phyloP scores from a whole-genome alignment of 257 asterid genomes.

The Vinca minor region DNA sequence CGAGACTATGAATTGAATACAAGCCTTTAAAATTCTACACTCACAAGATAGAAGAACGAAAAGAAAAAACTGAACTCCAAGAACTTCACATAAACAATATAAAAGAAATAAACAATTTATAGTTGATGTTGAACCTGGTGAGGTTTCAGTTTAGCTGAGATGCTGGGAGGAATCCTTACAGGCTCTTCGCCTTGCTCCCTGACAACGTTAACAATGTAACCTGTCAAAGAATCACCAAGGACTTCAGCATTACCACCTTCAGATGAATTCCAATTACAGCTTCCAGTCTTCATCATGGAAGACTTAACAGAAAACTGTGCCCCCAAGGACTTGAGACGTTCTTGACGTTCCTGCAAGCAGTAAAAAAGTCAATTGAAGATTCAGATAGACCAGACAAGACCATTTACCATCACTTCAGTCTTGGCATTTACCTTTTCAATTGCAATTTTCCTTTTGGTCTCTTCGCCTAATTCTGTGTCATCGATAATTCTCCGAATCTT shows the following conservation, averaged over 20 bases:
- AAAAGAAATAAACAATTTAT: conserved; percentile 10
- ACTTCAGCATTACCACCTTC: conserved; percentile 56
- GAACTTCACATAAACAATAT: too few species aligned
- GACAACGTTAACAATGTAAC: conserved; percentile 82
- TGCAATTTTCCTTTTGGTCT: conserved; percentile 92
- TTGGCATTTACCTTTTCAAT: conserved; percentile 60
- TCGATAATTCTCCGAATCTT: conserved; percentile 90
- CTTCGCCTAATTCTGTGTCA: conserved; percentile 95
- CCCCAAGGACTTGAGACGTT: conserved; percentile 88
- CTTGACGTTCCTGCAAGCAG: conserved; percentile 84
- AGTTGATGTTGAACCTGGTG: conserved; percentile 64
- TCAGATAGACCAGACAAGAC: conserved; percentile 1
- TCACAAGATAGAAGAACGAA: too few species aligned
- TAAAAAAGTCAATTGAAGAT: background rate
- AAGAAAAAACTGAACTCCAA: background rate
- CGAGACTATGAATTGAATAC: background rate
- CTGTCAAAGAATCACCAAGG: conserved; percentile 69
- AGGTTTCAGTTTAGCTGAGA: conserved; percentile 64
- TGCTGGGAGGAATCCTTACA: conserved; percentile 90
- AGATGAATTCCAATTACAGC: conserved; percentile 33
- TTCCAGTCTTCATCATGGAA: conserved; percentile 39
- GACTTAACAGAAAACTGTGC: conserved; percentile 66
- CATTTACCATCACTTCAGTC: background rate
- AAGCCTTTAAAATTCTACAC: background rate
- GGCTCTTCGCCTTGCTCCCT: conserved; percentile 97